These are phyloP conservation scores for Bertia moriformis DNA, from an alignment of 2,329 filamentous ascomycete genomes.

Conservation along the genomic window DNA sequence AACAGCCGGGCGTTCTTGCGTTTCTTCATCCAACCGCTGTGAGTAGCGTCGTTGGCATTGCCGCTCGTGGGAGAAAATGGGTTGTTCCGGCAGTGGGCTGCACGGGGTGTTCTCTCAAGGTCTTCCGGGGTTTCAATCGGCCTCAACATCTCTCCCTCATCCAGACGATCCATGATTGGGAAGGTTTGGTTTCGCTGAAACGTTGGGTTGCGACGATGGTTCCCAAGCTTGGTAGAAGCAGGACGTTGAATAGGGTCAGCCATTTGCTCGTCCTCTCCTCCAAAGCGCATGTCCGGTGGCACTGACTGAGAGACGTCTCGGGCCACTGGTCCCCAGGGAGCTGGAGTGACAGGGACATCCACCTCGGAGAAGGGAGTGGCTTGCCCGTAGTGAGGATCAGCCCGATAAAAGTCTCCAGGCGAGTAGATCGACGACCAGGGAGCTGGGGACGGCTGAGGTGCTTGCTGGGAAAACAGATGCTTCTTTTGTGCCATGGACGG, in stretches of 20 bases:
- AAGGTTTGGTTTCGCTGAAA: neutral
- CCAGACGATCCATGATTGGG: neutral
- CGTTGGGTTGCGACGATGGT: neutral
- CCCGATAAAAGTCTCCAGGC: neutral
- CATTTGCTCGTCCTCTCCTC: neutral
- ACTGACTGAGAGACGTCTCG: neutral
- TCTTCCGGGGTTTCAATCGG: constrained; percentile 1
- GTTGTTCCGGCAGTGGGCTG: neutral
- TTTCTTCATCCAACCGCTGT: constrained; percentile 1
- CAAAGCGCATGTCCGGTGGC: neutral
- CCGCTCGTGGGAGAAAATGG: neutral
- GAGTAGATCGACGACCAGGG: neutral
- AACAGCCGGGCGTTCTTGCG: neutral
- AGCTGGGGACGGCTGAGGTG: neutral
- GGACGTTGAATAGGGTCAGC: neutral
- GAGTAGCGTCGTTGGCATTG: neutral
- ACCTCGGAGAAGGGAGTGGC: neutral
- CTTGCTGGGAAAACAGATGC: neutral
- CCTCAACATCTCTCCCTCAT: neutral
- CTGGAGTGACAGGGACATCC: neutral
- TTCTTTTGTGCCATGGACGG: neutral
- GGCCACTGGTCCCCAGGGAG: neutral
- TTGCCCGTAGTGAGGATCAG: neutral
- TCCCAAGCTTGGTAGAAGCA: neutral
- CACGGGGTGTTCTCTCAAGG: neutral